Conservation (phyloP, 1,139 yeast genomes). For the Candida anutae region DNA sequence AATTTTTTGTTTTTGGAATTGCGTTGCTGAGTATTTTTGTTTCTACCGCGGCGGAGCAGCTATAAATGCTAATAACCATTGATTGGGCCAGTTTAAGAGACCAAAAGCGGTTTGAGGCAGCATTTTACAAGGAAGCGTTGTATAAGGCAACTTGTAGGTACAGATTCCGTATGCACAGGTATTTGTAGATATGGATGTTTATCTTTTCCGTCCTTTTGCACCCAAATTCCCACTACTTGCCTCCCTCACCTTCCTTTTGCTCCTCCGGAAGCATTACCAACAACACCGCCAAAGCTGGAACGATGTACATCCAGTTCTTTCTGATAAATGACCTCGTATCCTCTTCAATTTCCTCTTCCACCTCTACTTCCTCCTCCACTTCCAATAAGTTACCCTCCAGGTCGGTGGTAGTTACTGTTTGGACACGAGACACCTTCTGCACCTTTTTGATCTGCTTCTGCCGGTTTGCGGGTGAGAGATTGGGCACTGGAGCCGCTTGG, state of each 20-base stretch:
- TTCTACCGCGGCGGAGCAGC: no score
- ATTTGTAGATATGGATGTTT: no score
- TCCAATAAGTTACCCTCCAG: constrained; percentile 20
- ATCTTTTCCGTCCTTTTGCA: no score
- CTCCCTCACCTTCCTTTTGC: constrained; percentile 6
- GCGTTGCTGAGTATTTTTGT: no score
- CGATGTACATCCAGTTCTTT: constrained; percentile 47
- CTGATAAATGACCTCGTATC: constrained; percentile 43
- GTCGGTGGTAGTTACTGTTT: constrained; percentile 8
- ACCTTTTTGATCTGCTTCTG: constrained; percentile 6
- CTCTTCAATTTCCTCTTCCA: constrained; percentile 17
- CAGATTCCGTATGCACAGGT: no score
- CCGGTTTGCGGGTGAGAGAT: constrained; percentile 14
- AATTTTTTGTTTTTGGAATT: no score
- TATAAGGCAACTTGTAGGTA: no score
- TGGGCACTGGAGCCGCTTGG: constrained; percentile 18
- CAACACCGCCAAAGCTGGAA: constrained; percentile 25
- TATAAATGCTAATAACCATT: no score
- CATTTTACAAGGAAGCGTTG: no score
- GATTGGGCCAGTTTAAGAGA: no score
- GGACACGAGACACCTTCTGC: constrained; percentile 11
- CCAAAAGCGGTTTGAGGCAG: no score
- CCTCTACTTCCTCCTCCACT: constrained; percentile 11
- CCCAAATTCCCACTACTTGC: no score
- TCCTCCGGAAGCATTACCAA: constrained; percentile 21